Evolutionary conservation across 805 yeast species (phyloP).

Genomic region (Cyberlindnera subsufficiens): DNA sequence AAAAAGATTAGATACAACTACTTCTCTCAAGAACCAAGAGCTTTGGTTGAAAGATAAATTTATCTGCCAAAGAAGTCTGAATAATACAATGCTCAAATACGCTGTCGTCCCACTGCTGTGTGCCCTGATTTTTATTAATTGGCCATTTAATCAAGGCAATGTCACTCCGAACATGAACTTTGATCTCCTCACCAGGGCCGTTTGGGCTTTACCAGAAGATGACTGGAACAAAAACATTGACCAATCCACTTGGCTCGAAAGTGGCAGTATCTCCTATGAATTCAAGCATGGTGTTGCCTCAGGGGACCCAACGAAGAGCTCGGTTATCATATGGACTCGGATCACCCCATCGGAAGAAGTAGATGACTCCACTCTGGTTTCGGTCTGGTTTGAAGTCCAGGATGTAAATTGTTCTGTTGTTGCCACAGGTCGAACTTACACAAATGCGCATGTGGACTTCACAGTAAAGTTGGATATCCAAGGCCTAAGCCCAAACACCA

Average conservation of each 20-base stretch:
- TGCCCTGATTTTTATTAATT: too few species aligned
- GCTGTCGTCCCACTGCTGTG: too few species aligned
- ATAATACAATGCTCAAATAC: too few species aligned
- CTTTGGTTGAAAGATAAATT: too few species aligned
- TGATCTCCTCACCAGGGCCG: slow-evolving; percentile 5
- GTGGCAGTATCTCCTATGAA: not conserved
- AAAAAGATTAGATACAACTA: too few species aligned
- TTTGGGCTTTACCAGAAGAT: slow-evolving; percentile 4
- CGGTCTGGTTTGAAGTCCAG: too few species aligned
- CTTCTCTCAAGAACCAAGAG: too few species aligned
- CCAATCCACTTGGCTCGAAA: not conserved
- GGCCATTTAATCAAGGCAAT: too few species aligned
- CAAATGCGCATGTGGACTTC: slow-evolving; percentile 14
- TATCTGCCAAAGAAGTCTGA: too few species aligned
- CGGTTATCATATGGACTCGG: slow-evolving; percentile 23
- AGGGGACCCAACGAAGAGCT: slow-evolving; percentile 19
- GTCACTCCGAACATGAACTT: slow-evolving; percentile 6
- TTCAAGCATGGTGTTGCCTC: slow-evolving; percentile 21
- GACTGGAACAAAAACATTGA: slow-evolving; percentile 2
- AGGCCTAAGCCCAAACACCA: slow-evolving; percentile 12
- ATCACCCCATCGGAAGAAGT: slow-evolving; percentile 8
- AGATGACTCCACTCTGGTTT: too few species aligned
- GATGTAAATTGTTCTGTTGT: not conserved
- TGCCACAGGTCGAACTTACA: not conserved
- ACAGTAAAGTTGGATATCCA: slow-evolving; percentile 19